These are phyloP conservation scores for Fusarium sp. DNA, from an alignment of 2,329 filamentous ascomycete species.

Conservation along the genomic window DNA sequence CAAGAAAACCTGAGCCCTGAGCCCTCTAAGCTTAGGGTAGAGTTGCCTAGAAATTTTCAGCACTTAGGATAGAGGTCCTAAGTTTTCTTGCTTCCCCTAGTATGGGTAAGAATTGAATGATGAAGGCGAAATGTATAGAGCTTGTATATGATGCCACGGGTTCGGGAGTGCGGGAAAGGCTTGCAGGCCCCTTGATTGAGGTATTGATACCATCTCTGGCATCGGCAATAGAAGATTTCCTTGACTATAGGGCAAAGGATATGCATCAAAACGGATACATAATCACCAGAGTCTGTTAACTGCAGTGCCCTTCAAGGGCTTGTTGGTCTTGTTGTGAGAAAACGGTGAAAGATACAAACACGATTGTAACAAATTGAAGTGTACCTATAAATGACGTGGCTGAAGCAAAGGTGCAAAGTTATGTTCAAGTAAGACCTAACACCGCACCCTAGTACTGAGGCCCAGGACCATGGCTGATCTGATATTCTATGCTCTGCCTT, in stretches of 20 bases:
- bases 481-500: not conserved
- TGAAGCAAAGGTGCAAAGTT: not conserved
- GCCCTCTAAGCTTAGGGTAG: not conserved
- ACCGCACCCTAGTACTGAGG: not conserved
- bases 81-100: not conserved
- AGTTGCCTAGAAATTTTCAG: not conserved
- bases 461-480: not conserved
- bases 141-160: conserved; percentile 34
- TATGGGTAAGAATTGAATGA: conserved; percentile 7
- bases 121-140: conserved; percentile 31
- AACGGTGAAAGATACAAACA: not conserved
- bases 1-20: not conserved
- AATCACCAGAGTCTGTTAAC: not conserved
- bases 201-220: not conserved
- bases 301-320: not conserved
- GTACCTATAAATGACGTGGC: not conserved
- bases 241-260: not conserved
- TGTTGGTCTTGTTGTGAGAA: not conserved
- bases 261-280: not conserved
- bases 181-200: not conserved
- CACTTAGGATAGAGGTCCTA: not conserved
- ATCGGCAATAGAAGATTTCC: not conserved
- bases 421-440: not conserved
- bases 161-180: conserved; percentile 13
- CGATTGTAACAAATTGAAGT: not conserved